phyloP scores from a whole-genome alignment of 441 rosid species.

The Erysimum pusillum region DNA sequence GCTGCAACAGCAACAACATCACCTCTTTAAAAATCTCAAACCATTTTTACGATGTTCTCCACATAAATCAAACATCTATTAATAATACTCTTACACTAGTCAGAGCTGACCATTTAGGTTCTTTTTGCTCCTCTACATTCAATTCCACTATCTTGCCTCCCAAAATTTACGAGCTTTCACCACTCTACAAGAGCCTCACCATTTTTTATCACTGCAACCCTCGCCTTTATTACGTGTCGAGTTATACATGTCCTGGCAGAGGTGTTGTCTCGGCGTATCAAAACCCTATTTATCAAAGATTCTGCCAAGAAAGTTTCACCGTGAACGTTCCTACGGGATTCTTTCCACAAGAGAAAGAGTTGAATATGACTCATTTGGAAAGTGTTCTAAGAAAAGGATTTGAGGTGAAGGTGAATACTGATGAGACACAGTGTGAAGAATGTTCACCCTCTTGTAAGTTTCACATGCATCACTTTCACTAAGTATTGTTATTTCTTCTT shows the following conservation, averaged over 20 bases:
- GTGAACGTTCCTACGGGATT: conserved; percentile 20
- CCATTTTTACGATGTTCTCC: not conserved
- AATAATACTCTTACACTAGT: conserved; percentile 18
- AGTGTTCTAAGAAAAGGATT: conserved; percentile 48
- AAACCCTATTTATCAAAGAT: not conserved
- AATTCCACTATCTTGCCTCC: conserved; percentile 35
- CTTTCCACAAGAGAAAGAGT: accelerated
- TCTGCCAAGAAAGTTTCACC: conserved; percentile 32
- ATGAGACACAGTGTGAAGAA: conserved; percentile 32
- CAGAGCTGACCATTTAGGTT: conserved; percentile 9
- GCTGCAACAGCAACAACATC: not conserved
- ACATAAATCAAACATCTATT: not conserved
- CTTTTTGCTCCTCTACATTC: conserved; percentile 38
- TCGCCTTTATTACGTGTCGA: accelerated
- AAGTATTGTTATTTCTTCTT: not conserved
- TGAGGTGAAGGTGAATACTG: conserved; percentile 51
- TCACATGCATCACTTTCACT: not conserved
- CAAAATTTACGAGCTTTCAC: not conserved
- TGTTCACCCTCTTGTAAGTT: conserved; percentile 40
- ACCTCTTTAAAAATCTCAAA: not conserved
- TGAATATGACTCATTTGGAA: not conserved
- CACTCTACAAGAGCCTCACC: conserved; percentile 35
- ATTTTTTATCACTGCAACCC: conserved; percentile 43
- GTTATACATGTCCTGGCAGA: conserved; percentile 17
- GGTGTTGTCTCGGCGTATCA: not conserved